Evolutionary conservation across 2,329 filamentous ascomycete genomes (phyloP).

Genomic region (Graphiopsis chlorocephala): DNA sequence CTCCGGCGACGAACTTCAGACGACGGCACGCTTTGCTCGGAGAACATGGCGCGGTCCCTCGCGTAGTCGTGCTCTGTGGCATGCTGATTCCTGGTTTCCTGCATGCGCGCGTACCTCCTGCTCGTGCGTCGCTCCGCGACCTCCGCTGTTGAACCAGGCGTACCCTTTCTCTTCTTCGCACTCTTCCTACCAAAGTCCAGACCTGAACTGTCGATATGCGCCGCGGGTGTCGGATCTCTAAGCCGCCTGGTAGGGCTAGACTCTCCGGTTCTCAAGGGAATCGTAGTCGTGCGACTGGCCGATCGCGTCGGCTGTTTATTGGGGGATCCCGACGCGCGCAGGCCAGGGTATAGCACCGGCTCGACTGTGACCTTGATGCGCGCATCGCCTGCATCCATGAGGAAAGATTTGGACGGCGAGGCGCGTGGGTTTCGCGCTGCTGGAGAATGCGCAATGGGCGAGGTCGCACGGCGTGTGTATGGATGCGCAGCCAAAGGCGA

Average conservation of each 20-base stretch:
- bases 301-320: conserved; percentile 17
- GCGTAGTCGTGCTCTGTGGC: not conserved
- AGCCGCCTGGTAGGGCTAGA: conserved; percentile 22
- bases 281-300: conserved; percentile 34
- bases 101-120: not conserved
- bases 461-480: conserved; percentile 19
- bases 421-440: conserved; percentile 20
- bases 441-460: conserved; percentile 28
- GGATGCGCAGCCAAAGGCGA: conserved; percentile 28
- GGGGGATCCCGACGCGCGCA: conserved; percentile 25
- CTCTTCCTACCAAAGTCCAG: conserved; percentile 13
- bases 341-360: conserved; percentile 40
- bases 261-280: conserved; percentile 40
- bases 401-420: conserved; percentile 45
- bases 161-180: conserved; percentile 32
- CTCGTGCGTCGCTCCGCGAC: not conserved
- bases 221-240: conserved; percentile 5
- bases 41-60: not conserved
- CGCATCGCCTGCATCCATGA: conserved; percentile 41
- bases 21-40: conserved; percentile 2
- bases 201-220: not conserved
- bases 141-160: conserved; percentile 20
- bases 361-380: conserved; percentile 50
- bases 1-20: conserved; percentile 10
- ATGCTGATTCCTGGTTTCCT: not conserved